Evolutionary conservation across 352 stramenopile genomes (phyloP).

Genomic region (Phytophthora ohioensis): DNA sequence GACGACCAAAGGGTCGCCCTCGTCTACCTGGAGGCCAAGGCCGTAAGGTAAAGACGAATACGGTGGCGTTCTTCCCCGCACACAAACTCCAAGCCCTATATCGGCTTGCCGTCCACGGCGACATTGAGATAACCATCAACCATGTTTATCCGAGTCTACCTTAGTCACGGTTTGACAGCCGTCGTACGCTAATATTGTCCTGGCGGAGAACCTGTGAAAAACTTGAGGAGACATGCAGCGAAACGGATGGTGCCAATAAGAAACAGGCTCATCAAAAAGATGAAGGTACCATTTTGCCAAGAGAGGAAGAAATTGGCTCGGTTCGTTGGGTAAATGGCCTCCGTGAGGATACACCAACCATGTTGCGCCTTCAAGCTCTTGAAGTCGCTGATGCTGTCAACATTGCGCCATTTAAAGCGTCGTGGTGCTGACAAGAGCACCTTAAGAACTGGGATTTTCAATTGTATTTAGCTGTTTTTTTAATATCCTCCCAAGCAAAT

Average conservation of each 20-base stretch:
- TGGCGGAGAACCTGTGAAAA: neutral
- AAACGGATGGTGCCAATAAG: neutral
- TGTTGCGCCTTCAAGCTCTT: neutral
- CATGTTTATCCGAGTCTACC: neutral
- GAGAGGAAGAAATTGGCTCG: neutral
- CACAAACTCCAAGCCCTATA: neutral
- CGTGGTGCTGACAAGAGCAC: neutral
- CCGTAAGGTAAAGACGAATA: neutral
- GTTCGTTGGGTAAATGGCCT: neutral
- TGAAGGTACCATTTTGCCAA: neutral
- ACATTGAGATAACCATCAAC: neutral
- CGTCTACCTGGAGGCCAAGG: neutral
- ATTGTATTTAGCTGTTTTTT: slow-evolving; percentile 3
- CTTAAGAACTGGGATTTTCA: neutral
- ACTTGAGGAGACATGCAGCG: neutral
- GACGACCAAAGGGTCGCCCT: neutral
- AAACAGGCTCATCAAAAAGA: neutral
- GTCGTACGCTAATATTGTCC: neutral
- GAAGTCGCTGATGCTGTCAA: slow-evolving; percentile 4
- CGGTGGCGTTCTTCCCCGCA: neutral
- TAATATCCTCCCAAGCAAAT: slow-evolving; percentile 10
- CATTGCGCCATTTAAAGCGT: neutral
- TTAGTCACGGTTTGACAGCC: neutral
- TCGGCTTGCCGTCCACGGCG: neutral
- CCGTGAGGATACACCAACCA: neutral